Percentiles rank a stretch among this genome's conserved stretches.
phyloP scores from a whole-genome alignment of 2,329 filamentous ascomycete genomes.

The Beauveria sp. region DNA sequence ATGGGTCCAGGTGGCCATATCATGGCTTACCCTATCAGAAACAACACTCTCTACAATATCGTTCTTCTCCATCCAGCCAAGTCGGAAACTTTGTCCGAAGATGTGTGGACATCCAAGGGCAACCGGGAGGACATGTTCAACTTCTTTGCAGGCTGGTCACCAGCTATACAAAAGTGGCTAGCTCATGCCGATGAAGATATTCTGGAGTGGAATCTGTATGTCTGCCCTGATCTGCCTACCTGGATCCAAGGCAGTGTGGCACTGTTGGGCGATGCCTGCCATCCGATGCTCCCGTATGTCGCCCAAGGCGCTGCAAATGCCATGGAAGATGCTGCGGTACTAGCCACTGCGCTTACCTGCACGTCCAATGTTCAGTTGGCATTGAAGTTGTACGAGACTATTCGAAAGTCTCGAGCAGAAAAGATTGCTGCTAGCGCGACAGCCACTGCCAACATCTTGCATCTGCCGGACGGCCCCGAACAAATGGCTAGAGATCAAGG shows the following conservation, averaged over 20 bases:
- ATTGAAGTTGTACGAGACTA: slow-evolving; percentile 16
- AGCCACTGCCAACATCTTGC: slow-evolving; percentile 13
- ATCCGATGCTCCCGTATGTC: slow-evolving; percentile 60
- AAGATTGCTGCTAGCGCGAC: slow-evolving; percentile 16
- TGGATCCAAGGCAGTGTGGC: slow-evolving; percentile 51
- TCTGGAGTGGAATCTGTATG: slow-evolving; percentile 58
- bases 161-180: slow-evolving; percentile 52
- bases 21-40: slow-evolving; percentile 58
- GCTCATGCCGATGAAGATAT: slow-evolving; percentile 56
- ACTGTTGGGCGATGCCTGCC: slow-evolving; percentile 57
- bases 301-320: slow-evolving; percentile 62
- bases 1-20: slow-evolving; percentile 60
- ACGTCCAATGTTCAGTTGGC: slow-evolving; percentile 16
- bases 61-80: slow-evolving; percentile 53
- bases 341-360: slow-evolving; percentile 27
- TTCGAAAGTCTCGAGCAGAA: slow-evolving; percentile 16
- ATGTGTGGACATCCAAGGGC: slow-evolving; percentile 51
- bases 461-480: neutral
- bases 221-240: slow-evolving; percentile 53
- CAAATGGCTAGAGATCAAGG: neutral
- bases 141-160: slow-evolving; percentile 53
- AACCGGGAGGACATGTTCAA: slow-evolving; percentile 52
- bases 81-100: slow-evolving; percentile 41
- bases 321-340: slow-evolving; percentile 56
- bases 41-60: slow-evolving; percentile 59